A percentile compares a stretch with the other conserved stretches of the same genome.
phyloP scores from a whole-genome alignment of 2,329 filamentous ascomycete species.

The Xylaria sp. region DNA sequence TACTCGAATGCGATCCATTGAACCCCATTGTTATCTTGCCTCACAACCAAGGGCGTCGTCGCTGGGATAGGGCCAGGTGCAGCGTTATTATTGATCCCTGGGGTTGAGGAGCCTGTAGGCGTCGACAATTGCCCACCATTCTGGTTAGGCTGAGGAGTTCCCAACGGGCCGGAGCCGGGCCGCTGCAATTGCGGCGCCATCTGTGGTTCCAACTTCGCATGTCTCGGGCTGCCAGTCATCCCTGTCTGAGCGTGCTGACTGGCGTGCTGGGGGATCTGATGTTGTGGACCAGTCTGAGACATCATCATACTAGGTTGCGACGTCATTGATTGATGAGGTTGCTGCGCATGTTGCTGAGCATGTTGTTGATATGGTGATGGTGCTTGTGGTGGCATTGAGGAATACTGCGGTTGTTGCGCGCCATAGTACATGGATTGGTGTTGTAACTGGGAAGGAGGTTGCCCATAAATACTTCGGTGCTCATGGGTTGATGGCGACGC shows the following conservation, averaged over 20 bases:
- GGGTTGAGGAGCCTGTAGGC: constrained; percentile 56
- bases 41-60: constrained; percentile 91
- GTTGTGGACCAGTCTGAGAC: constrained; percentile 68
- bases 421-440: constrained; percentile 83
- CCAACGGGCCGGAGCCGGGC: constrained; percentile 60
- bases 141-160: constrained; percentile 57
- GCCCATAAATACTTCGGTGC: constrained; percentile 86
- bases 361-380: constrained; percentile 71
- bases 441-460: constrained; percentile 80
- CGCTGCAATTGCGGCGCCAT: constrained; percentile 71
- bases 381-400: constrained; percentile 72
- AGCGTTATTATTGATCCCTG: constrained; percentile 83
- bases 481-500: constrained; percentile 90
- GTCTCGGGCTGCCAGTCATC: constrained; percentile 70
- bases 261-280: constrained; percentile 68
- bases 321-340: constrained; percentile 68
- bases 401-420: constrained; percentile 68
- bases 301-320: constrained; percentile 75
- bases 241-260: constrained; percentile 64
- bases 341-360: constrained; percentile 65
- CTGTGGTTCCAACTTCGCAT: constrained; percentile 71
- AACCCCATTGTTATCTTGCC: constrained; percentile 94
- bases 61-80: constrained; percentile 96
- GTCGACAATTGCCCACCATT: constrained; percentile 58
- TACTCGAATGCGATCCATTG: constrained; percentile 99